Evolutionary conservation across 2,329 filamentous ascomycete species (phyloP), one percentile per base, ranked within the genome.

Genomic region (Microascus cirrosus): DNA sequence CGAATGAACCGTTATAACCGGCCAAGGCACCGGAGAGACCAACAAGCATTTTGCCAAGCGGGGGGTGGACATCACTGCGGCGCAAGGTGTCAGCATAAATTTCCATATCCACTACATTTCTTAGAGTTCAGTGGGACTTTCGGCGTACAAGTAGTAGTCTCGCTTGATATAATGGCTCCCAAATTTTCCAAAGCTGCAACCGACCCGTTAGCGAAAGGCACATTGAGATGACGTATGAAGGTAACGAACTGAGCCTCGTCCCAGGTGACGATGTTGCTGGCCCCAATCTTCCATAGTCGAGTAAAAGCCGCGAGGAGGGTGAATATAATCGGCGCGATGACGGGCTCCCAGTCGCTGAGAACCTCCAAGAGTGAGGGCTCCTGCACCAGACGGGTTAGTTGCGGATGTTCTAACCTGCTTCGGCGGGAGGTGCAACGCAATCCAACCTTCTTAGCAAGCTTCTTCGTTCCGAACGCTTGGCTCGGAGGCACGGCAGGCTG

Each of bases 151-250:
- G 81, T 99, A 99, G 79, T 97, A 96, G 74, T 99, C 94, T 72
- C 93, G 90, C 74, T 99, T 96, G 70, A 99, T 86, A 73, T 99
- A 99, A 75, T 99, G 93, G 66, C 93, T 97, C 63, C 94, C 94
- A 73, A 99, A 99, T 77, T 99, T 99, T 70, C 90, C 90, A 72
- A 95, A 95, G 73, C 87, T 90, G 53, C 4, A 59, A 22, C 18
- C 20, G n/a, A 11, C 12, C 20, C 55, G 57, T 58, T 52, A 53
- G 58, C 45, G 51, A 36, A 50, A 53, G 36, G 42, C 52, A 34
- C 52, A 56, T 35, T 4, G 20, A 20, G 20, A 4, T 12, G 10
- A 15, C 20, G 57, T 54, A 54, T 32, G 57, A 20, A 58, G 58
- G 59, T 32, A 52, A 75, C 81, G 65, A 73, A 82, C 81, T 85